A percentile compares a stretch with the other conserved stretches of the same genome.
Evolutionary conservation across 2,329 filamentous ascomycete genomes (phyloP).

Genomic region (Daldinia sp.): DNA sequence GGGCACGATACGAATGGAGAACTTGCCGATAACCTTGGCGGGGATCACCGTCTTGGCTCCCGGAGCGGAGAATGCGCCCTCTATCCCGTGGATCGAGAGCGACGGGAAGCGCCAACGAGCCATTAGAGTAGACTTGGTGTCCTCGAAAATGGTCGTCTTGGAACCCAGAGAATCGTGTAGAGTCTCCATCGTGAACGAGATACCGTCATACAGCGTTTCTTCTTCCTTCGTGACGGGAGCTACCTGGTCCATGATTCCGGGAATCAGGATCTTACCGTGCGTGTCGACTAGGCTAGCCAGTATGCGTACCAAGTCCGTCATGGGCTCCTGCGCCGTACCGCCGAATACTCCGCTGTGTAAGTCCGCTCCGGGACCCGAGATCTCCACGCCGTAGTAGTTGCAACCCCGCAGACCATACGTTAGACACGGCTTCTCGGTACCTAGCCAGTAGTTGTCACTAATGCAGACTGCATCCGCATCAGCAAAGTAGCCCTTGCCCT

Average conservation of each 20-base stretch:
- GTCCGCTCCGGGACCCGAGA: slow-evolving; percentile 92
- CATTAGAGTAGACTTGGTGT: slow-evolving; percentile 95
- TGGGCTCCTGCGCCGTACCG: slow-evolving; percentile 95
- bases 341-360: slow-evolving; percentile 98
- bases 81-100: slow-evolving; percentile 91
- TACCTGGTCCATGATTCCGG: slow-evolving; percentile 94
- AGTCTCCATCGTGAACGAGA: slow-evolving; percentile 96
- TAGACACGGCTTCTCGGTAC: slow-evolving; percentile 97
- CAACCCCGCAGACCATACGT: slow-evolving; percentile 97
- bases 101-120: slow-evolving; percentile 95
- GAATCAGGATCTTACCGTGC: slow-evolving; percentile 91
- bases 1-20: slow-evolving; percentile 96
- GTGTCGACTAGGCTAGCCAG: slow-evolving; percentile 88
- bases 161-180: slow-evolving; percentile 92
- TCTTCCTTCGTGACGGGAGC: slow-evolving; percentile 89
- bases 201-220: slow-evolving; percentile 85
- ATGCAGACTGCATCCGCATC: slow-evolving; percentile 98
- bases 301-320: slow-evolving; percentile 92
- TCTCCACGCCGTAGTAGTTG: slow-evolving; percentile 96
- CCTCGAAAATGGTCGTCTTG: slow-evolving; percentile 85
- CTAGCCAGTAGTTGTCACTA: slow-evolving; percentile 99
- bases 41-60: slow-evolving; percentile 99
- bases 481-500: slow-evolving; percentile 94
- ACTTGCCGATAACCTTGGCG: slow-evolving; percentile 97
- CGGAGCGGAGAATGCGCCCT: slow-evolving; percentile 92